Evolutionary conservation across 352 stramenopile genomes (phyloP).

Genomic region (Phytophthora sp.): DNA sequence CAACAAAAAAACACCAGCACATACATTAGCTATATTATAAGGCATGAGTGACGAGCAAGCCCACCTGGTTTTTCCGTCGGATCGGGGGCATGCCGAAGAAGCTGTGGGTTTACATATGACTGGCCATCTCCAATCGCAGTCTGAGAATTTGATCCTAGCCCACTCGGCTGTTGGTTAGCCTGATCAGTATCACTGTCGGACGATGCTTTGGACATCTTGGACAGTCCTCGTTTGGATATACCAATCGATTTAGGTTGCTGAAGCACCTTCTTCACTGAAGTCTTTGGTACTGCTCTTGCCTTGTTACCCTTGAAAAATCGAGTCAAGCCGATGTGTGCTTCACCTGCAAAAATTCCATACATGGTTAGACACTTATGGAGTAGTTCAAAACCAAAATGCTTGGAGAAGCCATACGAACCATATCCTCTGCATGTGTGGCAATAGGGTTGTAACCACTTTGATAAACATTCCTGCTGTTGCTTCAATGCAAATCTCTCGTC

Average conservation of each 20-base stretch:
- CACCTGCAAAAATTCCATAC: slow-evolving; percentile 41
- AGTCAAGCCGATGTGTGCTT: slow-evolving; percentile 83
- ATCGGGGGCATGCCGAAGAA: slow-evolving; percentile 43
- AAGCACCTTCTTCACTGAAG: slow-evolving; percentile 31
- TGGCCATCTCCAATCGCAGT: slow-evolving; percentile 79
- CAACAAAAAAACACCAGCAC: no score
- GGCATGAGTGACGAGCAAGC: no score
- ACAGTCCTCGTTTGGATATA: slow-evolving; percentile 36
- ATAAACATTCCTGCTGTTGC: slow-evolving; percentile 92
- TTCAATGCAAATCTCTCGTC: slow-evolving; percentile 96
- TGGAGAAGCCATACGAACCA: slow-evolving; percentile 52
- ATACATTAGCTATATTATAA: no score
- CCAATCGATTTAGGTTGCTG: slow-evolving; percentile 49
- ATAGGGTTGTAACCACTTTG: slow-evolving; percentile 95
- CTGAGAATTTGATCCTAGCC: slow-evolving; percentile 24
- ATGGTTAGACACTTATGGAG: slow-evolving; percentile 1
- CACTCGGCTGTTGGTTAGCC: slow-evolving; percentile 8
- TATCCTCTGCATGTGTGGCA: slow-evolving; percentile 71
- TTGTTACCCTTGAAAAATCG: slow-evolving; percentile 88
- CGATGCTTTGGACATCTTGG: slow-evolving; percentile 16
- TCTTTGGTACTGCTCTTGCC: slow-evolving; percentile 33
- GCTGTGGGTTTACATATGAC: slow-evolving; percentile 78
- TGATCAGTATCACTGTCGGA: slow-evolving; percentile 29
- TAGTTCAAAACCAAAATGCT: neutral
- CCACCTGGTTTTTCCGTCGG: slow-evolving; percentile 25